Evolutionary conservation across 129 eudicot species (phyloP).

Genomic region (Dittrichia graveolens): DNA sequence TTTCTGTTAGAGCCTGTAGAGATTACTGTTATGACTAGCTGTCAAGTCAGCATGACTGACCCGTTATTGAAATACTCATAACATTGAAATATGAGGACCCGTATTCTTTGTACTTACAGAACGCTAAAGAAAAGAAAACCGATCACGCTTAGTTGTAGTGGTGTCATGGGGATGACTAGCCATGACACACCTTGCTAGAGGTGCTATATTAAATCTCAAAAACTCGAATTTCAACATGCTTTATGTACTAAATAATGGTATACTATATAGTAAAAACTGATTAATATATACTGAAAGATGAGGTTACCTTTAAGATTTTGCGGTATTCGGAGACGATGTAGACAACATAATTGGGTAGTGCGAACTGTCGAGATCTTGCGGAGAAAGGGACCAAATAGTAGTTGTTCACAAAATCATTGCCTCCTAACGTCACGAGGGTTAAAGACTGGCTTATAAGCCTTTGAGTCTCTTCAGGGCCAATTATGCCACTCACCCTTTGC

Average conservation of each 20-base stretch:
- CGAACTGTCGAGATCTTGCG: slow-evolving; percentile 38
- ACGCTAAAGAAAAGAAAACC: no score
- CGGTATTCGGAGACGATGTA: slow-evolving; percentile 40
- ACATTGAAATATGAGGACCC: no score
- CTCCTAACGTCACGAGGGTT: slow-evolving; percentile 42
- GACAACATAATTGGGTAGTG: slow-evolving; percentile 35
- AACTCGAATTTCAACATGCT: not conserved
- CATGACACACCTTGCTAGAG: no score
- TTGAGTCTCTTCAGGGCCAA: slow-evolving; percentile 31
- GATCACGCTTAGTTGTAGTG: no score
- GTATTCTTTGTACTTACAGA: no score
- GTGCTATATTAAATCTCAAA: not conserved
- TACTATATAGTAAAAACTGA: not conserved
- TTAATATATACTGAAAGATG: not conserved
- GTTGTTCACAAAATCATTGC: slow-evolving; percentile 49
- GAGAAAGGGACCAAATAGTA: slow-evolving; percentile 42
- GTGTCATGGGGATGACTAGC: no score
- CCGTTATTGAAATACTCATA: no score
- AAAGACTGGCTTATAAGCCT: slow-evolving; percentile 34
- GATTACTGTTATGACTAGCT: no score
- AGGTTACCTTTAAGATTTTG: slow-evolving; percentile 33
- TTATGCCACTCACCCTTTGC: slow-evolving; percentile 36
- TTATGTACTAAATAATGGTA: not conserved
- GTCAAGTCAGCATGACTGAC: no score
- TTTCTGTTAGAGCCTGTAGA: no score